Conservation (phyloP, 176 grass and related monocot species). For the Cocos nucifera region DNA sequence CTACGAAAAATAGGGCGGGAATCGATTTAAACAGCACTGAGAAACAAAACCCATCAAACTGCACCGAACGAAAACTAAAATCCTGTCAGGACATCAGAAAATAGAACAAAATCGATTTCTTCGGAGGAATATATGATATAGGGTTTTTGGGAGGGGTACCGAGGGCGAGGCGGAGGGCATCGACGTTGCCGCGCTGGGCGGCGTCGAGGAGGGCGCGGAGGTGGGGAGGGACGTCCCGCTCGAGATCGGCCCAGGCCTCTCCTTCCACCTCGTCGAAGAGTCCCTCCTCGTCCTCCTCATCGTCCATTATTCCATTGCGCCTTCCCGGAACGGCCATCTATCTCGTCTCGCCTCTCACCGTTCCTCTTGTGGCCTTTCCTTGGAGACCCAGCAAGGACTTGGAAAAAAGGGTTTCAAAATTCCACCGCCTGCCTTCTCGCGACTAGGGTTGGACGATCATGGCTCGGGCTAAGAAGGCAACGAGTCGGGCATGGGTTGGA, state of each 20-base stretch:
- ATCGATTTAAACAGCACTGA: too few relatives aligned
- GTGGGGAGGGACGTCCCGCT: conserved; percentile 47
- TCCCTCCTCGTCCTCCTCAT: conserved; percentile 24
- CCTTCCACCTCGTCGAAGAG: conserved; percentile 26
- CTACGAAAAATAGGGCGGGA: too few relatives aligned
- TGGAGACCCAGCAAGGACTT: too few relatives aligned
- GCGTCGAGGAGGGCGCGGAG: conserved; percentile 69
- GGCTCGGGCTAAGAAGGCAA: too few relatives aligned
- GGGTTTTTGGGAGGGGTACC: conserved; percentile 19
- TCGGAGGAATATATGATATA: too few relatives aligned
- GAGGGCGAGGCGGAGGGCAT: conserved; percentile 50
- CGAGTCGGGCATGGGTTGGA: too few relatives aligned
- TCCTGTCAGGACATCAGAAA: neutral
- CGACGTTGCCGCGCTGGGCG: conserved; percentile 54
- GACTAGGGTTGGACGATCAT: too few relatives aligned
- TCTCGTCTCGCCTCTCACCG: conserved; percentile 1
- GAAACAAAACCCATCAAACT: too few relatives aligned
- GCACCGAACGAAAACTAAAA: neutral
- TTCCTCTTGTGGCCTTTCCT: neutral
- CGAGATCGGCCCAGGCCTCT: conserved; percentile 34
- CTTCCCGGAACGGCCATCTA: conserved; percentile 41
- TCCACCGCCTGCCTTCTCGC: too few relatives aligned
- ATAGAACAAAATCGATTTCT: neutral
- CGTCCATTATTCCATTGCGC: conserved; percentile 31
- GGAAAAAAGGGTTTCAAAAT: too few relatives aligned